Base-by-base conservation (phyloP, 768 basidiomycete species). In the Amanita fuliginea region DNA sequence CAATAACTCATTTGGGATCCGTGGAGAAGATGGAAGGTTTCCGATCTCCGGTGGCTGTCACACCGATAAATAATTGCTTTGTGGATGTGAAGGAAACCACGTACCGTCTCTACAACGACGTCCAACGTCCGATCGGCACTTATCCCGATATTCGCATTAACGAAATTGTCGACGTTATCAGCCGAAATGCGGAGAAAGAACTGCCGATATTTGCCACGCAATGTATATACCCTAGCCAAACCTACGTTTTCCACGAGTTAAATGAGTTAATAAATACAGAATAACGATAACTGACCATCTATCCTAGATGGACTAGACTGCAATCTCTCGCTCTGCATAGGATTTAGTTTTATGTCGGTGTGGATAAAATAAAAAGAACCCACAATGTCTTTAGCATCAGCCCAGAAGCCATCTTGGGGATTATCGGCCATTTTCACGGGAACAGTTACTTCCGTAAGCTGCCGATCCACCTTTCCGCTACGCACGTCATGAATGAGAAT, bases 131-230 rank as follows among this genome's bases (percentile, higher is more conserved):
- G 69, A 21, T 81, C 71, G 33, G 67, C 63, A 21, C 70, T 65
- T 13, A 86, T 67, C 13, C 71, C 67, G 13, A 87, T 64, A 57
- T 84, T 79, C n/a, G 77, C 75, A 3, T 76, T 68, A 21, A 67
- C 67, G 52, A 64, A 75, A 16, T 77, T 70, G 44, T 76, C 70
- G 22, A 62, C 65, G 55, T 78, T 76, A 28, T 76, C 70, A 26
- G 70, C 67, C 7, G 74, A 68, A 22, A 86, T 71, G 26, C 81
- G 76, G 57, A 86, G 68, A 56, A 87, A 78, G 46, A 79, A 70
- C 56, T 87, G 84, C 45, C 78, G 72, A 60, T 80, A 86, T 64
- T 75, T 76, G 26, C 83, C 83, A 22, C 84, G 76, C 60, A 77
- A 64, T 2, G 77, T 77, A 55, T 76, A 86, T 24, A 80, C 78